Evolutionary conservation across 176 grass and related monocot genomes (phyloP).

Genomic region (Cenchrus purpureus): DNA sequence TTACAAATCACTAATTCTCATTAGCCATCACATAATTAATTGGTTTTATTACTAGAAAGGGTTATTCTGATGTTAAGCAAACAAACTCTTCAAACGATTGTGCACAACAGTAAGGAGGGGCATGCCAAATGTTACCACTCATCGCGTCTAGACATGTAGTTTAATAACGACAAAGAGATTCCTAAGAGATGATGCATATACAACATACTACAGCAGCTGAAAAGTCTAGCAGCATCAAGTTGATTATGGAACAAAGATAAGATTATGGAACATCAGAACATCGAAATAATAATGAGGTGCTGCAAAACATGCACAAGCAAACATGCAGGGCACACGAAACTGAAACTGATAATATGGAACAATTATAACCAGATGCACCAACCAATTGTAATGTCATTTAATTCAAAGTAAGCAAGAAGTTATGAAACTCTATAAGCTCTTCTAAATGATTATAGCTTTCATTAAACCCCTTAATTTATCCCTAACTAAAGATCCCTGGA

Average conservation of each 20-base stretch:
- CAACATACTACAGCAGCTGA: background rate
- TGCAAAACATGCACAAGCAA: background rate
- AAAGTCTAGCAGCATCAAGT: background rate
- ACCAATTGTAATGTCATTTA: background rate
- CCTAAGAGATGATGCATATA: background rate
- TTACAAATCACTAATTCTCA: background rate
- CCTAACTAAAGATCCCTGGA: background rate
- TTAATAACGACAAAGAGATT: background rate
- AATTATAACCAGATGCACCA: background rate
- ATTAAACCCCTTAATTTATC: background rate
- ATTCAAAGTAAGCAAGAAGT: background rate
- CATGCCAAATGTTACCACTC: background rate
- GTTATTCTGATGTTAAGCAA: background rate
- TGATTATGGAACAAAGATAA: background rate
- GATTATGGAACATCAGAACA: slow-evolving; percentile 10
- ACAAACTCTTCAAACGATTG: background rate
- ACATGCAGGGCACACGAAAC: background rate
- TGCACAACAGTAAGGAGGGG: too few relatives aligned
- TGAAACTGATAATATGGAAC: background rate
- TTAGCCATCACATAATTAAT: background rate
- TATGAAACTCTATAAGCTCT: background rate
- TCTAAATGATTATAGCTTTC: background rate
- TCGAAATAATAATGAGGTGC: background rate
- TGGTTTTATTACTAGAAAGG: background rate
- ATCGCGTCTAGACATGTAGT: background rate